A percentile compares a stretch with the other conserved stretches of the same genome.
Evolutionary conservation across 441 rosid genomes (phyloP).

Genomic region (Jatropha multifida): DNA sequence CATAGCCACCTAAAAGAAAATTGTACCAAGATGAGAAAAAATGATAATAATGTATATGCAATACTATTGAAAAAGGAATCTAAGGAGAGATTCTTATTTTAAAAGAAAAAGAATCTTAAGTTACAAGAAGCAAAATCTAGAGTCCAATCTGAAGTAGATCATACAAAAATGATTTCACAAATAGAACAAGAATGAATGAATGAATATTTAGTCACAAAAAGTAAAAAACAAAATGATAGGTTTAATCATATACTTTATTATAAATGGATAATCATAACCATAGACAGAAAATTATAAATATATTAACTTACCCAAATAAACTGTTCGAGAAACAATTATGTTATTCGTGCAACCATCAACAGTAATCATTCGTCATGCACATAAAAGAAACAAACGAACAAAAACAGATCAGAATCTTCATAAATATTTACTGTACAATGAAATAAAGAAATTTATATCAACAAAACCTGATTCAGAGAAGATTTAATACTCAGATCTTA

Average conservation of each 20-base stretch:
- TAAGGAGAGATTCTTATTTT: conserved; percentile 14
- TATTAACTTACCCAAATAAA: conserved; percentile 76
- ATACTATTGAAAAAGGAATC: conserved; percentile 4
- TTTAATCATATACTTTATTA: conserved; percentile 14
- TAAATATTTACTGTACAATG: conserved; percentile 14
- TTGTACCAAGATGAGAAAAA: not conserved
- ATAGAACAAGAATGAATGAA: not conserved
- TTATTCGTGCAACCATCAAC: conserved; percentile 35
- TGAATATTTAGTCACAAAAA: conserved; percentile 15
- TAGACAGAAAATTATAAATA: conserved; percentile 1
- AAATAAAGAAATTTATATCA: not conserved
- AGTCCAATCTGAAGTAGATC: conserved; percentile 21
- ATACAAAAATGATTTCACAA: conserved; percentile 14
- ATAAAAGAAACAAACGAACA: conserved; percentile 36
- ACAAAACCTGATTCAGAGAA: conserved; percentile 23
- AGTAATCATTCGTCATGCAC: conserved; percentile 40
- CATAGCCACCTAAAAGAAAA: conserved; percentile 70
- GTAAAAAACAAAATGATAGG: conserved; percentile 35
- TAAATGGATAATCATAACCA: not conserved
- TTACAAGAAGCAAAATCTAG: conserved; percentile 27
- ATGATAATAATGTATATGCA: not conserved
- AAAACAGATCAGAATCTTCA: conserved; percentile 39
- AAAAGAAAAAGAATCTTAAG: conserved; percentile 13
- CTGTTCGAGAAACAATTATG: conserved; percentile 47
- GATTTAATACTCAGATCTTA: conserved; percentile 31